Conservation (phyloP, 148 eudicot species). For the Hydrangea macrophylla region DNA sequence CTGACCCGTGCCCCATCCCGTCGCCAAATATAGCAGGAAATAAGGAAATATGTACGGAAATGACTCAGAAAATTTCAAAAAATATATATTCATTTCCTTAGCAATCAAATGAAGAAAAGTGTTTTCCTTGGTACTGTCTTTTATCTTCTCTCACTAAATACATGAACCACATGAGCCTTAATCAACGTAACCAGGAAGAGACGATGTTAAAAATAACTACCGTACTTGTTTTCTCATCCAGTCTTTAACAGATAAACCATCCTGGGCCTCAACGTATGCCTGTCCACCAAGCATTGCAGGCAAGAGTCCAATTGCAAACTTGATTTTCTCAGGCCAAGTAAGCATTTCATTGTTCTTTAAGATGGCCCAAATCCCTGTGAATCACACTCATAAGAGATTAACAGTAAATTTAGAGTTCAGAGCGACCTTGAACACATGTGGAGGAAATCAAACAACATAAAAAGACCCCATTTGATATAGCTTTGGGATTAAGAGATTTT, state of each 20-base stretch:
- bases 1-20: too few species aligned
- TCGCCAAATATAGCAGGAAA: too few species aligned
- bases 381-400: background rate
- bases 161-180: too few species aligned
- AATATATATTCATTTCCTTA: too few species aligned
- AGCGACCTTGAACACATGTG: conserved; percentile 5
- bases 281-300: conserved; percentile 97
- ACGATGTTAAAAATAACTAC: conserved; percentile 15
- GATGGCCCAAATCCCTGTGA: conserved; percentile 88
- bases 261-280: conserved; percentile 96
- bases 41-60: too few species aligned
- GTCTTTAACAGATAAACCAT: conserved; percentile 87
- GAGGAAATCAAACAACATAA: background rate
- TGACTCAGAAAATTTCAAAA: too few species aligned
- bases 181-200: conserved; percentile 1
- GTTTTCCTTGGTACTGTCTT: too few species aligned
- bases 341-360: conserved; percentile 96
- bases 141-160: too few species aligned
- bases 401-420: background rate
- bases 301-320: conserved; percentile 94
- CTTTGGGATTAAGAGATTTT: too few species aligned
- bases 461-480: too few species aligned
- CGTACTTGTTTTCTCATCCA: conserved; percentile 98
- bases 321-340: conserved; percentile 96
- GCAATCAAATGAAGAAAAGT: too few species aligned